Evolutionary conservation across 129 eudicot genomes (phyloP).

Genomic region (Flaveria ramosissima): DNA sequence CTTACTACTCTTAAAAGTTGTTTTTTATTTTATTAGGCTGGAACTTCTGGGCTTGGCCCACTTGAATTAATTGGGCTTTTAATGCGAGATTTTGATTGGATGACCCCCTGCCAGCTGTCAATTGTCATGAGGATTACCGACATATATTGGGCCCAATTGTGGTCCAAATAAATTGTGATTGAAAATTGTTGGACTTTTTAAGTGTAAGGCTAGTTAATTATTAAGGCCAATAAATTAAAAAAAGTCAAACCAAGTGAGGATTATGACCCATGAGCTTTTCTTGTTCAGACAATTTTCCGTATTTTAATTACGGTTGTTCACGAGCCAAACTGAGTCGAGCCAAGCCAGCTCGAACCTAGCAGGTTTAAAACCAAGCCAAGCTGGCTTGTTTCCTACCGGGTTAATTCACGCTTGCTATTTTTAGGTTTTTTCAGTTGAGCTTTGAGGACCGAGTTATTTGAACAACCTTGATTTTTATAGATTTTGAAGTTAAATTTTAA

Average conservation of each 20-base stretch:
- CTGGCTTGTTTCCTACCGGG: no score
- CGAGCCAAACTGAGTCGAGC: no score
- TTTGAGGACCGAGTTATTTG: no score
- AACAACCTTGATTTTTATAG: no score
- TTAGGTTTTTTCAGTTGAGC: no score
- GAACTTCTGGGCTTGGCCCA: conserved; percentile 34
- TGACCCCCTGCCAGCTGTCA: conserved; percentile 14
- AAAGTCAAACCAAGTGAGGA: conserved; percentile 30
- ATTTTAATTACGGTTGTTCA: no score
- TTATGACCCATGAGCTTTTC: conserved; percentile 1
- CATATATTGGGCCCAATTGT: conserved; percentile 21
- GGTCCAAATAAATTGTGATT: conserved; percentile 16
- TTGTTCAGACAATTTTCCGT: background rate
- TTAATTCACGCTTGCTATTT: no score
- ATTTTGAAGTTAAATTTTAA: no score
- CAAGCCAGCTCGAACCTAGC: no score
- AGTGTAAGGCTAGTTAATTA: conserved; percentile 8
- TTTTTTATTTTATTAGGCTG: conserved; percentile 38
- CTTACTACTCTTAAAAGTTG: conserved; percentile 10
- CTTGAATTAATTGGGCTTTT: conserved; percentile 35
- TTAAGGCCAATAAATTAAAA: conserved; percentile 10
- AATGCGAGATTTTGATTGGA: conserved; percentile 31
- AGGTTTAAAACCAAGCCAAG: no score
- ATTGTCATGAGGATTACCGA: background rate
- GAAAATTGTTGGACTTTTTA: conserved; percentile 18